These are phyloP conservation scores for Cicer yamashitae DNA, from an alignment of 306 rosid genomes.

Conservation along the genomic window DNA sequence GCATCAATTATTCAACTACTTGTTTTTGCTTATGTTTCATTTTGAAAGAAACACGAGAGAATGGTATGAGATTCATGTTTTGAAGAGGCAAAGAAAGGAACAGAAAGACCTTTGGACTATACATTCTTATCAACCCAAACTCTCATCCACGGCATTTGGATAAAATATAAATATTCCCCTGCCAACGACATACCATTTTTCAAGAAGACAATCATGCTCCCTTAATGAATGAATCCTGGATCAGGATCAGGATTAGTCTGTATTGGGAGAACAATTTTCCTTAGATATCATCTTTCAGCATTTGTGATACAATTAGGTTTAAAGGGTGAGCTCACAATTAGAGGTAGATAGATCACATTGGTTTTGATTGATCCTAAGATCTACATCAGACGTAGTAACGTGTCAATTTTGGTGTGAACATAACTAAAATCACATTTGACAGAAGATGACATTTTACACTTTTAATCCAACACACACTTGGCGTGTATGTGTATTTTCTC, in stretches of 20 bases:
- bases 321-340: not conserved
- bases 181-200: not conserved
- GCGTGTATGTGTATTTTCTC: not conserved
- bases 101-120: no score
- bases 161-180: no score
- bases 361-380: not conserved
- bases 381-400: not conserved
- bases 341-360: not conserved
- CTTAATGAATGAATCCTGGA: not conserved
- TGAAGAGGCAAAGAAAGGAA: not conserved
- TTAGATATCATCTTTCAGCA: not conserved
- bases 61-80: no score
- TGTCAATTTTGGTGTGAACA: not conserved
- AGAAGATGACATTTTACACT: not conserved
- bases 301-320: not conserved
- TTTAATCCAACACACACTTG: not conserved
- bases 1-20: no score
- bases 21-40: no score
- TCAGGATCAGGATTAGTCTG: not conserved
- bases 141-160: no score
- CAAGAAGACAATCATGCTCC: not conserved
- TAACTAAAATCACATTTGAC: not conserved
- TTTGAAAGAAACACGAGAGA: no score
- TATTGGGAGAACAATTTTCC: not conserved
- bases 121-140: no score